Evolutionary conservation across 352 stramenopile genomes (phyloP).

Genomic region (Vaucheria bursata): DNA sequence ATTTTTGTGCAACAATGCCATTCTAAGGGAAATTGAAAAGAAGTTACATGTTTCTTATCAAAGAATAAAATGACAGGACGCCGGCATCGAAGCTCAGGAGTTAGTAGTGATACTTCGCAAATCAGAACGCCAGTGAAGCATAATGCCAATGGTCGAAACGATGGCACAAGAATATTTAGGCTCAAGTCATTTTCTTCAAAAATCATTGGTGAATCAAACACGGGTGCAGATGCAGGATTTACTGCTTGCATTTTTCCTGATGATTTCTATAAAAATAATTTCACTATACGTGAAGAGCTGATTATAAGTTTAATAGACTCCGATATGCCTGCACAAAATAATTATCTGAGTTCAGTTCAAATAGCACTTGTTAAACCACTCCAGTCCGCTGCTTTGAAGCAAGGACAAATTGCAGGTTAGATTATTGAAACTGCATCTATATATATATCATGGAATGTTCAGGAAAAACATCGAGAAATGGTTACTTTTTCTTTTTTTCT

Average conservation of each 20-base stretch:
- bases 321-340: too few relatives aligned
- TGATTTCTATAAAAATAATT: too few relatives aligned
- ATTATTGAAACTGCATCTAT: conserved; percentile 12
- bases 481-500: too few relatives aligned
- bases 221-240: not conserved
- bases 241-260: too few relatives aligned
- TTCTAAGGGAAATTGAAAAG: too few relatives aligned
- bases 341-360: too few relatives aligned
- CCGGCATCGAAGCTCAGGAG: not conserved
- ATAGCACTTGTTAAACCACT: conserved; percentile 11
- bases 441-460: conserved; percentile 6
- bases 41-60: too few relatives aligned
- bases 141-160: too few relatives aligned
- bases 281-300: too few relatives aligned
- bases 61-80: not conserved
- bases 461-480: conserved; percentile 3
- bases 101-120: not conserved
- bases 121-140: not conserved
- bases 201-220: not conserved
- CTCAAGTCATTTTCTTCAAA: not conserved
- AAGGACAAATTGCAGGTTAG: too few relatives aligned
- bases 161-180: not conserved
- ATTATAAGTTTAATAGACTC: too few relatives aligned
- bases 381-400: conserved; percentile 35
- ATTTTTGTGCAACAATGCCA: too few relatives aligned